Evolutionary conservation across 106 monocot genomes (phyloP), one percentile per base, ranked within the genome.

Genomic region (Dactylorhiza incarnata): DNA sequence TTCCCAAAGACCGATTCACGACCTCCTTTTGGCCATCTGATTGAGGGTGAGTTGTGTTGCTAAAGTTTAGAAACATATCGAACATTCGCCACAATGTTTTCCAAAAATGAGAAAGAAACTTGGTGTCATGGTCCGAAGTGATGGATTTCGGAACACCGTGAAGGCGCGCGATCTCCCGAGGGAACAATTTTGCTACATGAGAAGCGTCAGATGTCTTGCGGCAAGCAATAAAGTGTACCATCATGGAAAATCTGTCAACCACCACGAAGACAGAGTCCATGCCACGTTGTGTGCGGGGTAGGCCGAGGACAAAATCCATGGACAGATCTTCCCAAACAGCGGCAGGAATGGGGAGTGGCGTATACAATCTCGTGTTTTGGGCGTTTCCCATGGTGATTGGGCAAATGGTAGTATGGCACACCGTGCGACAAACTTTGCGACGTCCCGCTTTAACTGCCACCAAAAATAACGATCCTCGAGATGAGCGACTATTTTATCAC

Each of bases 161-260:
- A 2, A 29, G 29, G 29, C 29, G 29, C 0, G 29, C 29, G 2
- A 29, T 29, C 29, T 29, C 29, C 2, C 29, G 2, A 29, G 2
- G 2, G 2, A 1, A 29, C 0, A n/a, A n/a, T n/a, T 29, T 20
- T 16, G 48, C 62, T 25, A 79, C 9, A 26, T 73, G 14, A 11
- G 72, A 7, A 0, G 73, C 73, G 73, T 79, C 73, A 3, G 9
- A 8, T 2, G 48, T 79, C 22, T 49, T 58, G 0, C 61, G 16
- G 29, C 73, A 62, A 43, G 73, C 47, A 7, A 79, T n/a, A 20
- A 79, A 73, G 17, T 59, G 73, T 7, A 54, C 61, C 79, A 79
- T 73, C 43, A 73, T 79, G 2, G 79, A 79, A 22, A 63, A 73
- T 9, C 59, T 16, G 47, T 79, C 73, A 24, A 73, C 63, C 1